These are phyloP conservation scores for Aspergillus sp. DNA, from an alignment of 2,329 filamentous ascomycete species.

Conservation along the genomic window DNA sequence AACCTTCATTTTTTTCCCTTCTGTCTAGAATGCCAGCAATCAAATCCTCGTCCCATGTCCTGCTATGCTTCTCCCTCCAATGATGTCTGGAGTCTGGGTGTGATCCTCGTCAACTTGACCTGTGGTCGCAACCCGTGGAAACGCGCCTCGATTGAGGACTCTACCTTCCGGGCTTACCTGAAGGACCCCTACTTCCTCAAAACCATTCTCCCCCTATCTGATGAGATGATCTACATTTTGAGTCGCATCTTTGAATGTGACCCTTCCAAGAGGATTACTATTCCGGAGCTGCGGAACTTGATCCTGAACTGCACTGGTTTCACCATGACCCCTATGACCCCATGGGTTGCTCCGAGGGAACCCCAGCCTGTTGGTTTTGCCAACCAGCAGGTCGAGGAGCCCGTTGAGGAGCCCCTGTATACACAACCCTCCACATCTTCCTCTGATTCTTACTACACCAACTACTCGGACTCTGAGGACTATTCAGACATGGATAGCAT, in stretches of 20 bases:
- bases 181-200: conserved; percentile 82
- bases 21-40: conserved; percentile 77
- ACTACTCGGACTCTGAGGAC: conserved; percentile 35
- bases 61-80: conserved; percentile 91
- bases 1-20: not conserved
- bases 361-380: conserved; percentile 29
- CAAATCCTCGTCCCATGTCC: conserved; percentile 62
- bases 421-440: conserved; percentile 33
- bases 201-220: conserved; percentile 85
- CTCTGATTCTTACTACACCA: conserved; percentile 29
- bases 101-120: conserved; percentile 94
- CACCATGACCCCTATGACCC: conserved; percentile 45
- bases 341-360: conserved; percentile 34
- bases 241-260: conserved; percentile 82
- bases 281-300: conserved; percentile 71
- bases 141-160: conserved; percentile 86
- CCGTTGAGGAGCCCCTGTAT: conserved; percentile 28
- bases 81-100: conserved; percentile 96
- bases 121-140: conserved; percentile 99
- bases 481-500: conserved; percentile 30
- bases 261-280: conserved; percentile 74
- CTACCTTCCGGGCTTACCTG: conserved; percentile 87
- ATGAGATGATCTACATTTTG: conserved; percentile 84
- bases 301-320: conserved; percentile 75
- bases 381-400: conserved; percentile 31